phyloP scores from a whole-genome alignment of 495 filamentous ascomycete species.

The Oidiodendron maius region DNA sequence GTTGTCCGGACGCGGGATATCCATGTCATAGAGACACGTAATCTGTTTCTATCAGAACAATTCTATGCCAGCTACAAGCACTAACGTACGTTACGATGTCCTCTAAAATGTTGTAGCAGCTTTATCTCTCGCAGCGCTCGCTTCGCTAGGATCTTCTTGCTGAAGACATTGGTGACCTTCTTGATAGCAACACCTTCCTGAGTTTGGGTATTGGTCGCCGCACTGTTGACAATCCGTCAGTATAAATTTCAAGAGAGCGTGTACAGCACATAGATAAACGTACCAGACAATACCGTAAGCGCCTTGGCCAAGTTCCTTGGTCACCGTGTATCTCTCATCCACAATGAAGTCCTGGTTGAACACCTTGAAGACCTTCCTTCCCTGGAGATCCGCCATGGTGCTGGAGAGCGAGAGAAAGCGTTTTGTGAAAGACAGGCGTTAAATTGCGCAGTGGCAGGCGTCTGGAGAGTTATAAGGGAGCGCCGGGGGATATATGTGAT shows the following conservation, averaged over 20 bases:
- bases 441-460: no score
- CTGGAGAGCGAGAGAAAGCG: neutral
- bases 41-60: constrained; percentile 55
- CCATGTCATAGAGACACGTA: constrained; percentile 99
- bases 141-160: constrained; percentile 99
- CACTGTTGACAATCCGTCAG: constrained; percentile 44
- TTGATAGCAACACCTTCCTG: constrained; percentile 98
- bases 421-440: neutral
- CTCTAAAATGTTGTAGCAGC: constrained; percentile 94
- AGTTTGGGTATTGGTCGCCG: constrained; percentile 85
- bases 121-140: constrained; percentile 97
- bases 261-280: constrained; percentile 16
- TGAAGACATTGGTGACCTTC: constrained; percentile 99
- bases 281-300: constrained; percentile 99
- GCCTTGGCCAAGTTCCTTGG: constrained; percentile 96
- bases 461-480: no score
- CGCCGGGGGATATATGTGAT: no score
- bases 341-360: constrained; percentile 99
- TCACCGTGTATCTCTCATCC: constrained; percentile 96
- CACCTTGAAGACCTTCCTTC: constrained; percentile 72
- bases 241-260: neutral
- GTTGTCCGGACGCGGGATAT: constrained; percentile 94
- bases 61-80: neutral
- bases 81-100: constrained; percentile 52
- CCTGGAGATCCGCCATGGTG: constrained; percentile 21